Conservation (phyloP, 345 rosid genomes). For the Dipteronia sinensis region DNA sequence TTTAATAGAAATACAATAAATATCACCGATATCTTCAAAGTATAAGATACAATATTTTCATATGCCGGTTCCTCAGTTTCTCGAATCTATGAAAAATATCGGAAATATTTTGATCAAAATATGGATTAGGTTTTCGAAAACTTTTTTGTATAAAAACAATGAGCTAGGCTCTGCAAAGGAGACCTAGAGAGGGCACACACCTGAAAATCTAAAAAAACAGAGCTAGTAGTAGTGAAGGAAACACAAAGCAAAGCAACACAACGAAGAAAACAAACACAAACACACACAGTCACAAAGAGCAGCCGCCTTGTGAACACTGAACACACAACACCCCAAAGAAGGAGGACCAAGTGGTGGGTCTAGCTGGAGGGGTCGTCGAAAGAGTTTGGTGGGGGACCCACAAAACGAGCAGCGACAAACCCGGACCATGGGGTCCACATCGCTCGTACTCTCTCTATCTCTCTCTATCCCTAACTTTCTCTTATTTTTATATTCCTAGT, state of each 20-base stretch:
- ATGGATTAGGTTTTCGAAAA: no score
- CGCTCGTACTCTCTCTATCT: neutral
- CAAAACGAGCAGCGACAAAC: constrained; percentile 6
- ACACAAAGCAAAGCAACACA: neutral
- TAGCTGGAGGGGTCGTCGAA: neutral
- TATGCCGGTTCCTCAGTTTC: no score
- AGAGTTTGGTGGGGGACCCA: constrained; percentile 22
- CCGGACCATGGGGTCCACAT: constrained; percentile 12
- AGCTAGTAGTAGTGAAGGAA: neutral
- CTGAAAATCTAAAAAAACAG: neutral
- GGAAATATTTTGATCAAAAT: no score
- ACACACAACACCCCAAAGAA: neutral
- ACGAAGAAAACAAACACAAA: no score
- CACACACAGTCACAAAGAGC: neutral
- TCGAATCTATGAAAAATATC: no score
- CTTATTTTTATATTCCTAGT: neutral
- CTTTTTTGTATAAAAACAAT: no score
- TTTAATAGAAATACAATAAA: no score
- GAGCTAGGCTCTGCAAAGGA: neutral
- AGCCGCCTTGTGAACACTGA: constrained; percentile 22
- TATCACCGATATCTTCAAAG: no score
- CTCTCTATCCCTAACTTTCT: neutral
- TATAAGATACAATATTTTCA: no score
- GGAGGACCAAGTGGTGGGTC: constrained; percentile 16
- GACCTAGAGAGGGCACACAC: neutral